Evolutionary conservation across 441 rosid species (phyloP).

Genomic region (Corymbia calophylla): DNA sequence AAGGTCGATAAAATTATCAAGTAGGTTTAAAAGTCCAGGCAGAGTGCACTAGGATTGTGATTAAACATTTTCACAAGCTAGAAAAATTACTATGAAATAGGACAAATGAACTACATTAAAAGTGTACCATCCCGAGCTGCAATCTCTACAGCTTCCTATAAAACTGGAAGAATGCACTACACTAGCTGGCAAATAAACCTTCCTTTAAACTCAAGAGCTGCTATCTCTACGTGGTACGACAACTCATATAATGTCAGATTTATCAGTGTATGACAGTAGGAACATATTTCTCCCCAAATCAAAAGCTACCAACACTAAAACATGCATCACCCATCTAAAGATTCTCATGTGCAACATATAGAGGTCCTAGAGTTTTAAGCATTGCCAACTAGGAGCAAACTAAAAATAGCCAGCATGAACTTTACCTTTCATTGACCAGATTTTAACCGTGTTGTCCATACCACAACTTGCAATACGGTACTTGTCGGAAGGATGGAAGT

Average conservation of each 20-base stretch:
- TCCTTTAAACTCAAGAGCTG: neutral
- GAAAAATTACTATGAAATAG: neutral
- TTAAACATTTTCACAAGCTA: neutral
- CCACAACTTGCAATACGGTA: slow-evolving; percentile 90
- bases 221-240: neutral
- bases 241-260: neutral
- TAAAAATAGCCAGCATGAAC: neutral
- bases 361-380: neutral
- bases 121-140: neutral
- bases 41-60: neutral
- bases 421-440: slow-evolving; percentile 98
- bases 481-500: slow-evolving; percentile 86
- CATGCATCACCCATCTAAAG: neutral
- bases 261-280: neutral
- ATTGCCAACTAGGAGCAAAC: neutral
- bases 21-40: neutral
- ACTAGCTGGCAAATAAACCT: neutral
- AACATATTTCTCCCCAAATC: neutral
- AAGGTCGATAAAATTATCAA: neutral
- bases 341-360: neutral
- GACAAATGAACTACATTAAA: neutral
- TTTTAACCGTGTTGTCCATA: slow-evolving; percentile 91
- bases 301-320: neutral
- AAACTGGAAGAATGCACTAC: neutral
- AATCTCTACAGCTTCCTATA: neutral